A percentile compares a stretch with the other conserved stretches of the same genome.
Evolutionary conservation across 1,139 yeast genomes (phyloP).

Genomic region (Trichomonascaceae sp.): DNA sequence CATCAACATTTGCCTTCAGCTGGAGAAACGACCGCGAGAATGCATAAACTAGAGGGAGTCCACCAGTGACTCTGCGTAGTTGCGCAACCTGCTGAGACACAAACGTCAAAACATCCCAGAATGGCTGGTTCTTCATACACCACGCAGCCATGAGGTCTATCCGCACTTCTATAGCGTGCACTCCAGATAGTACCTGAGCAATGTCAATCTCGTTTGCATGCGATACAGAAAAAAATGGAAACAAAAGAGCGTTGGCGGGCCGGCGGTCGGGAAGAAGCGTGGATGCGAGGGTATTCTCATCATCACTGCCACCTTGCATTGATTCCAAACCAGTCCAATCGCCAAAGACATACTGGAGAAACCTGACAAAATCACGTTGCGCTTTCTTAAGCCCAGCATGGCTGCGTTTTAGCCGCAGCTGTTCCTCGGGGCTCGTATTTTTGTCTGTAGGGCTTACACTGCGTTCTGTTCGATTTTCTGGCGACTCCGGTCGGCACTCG

Average conservation of each 20-base stretch:
- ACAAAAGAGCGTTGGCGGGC: slow-evolving; percentile 3
- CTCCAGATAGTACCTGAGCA: slow-evolving; percentile 10
- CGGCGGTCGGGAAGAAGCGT: background rate
- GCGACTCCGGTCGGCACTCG: background rate
- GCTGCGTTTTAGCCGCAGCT: background rate
- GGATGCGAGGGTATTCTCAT: background rate
- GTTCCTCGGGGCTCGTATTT: background rate
- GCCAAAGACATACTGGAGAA: slow-evolving; percentile 8
- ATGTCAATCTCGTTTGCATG: slow-evolving; percentile 5
- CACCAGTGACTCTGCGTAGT: slow-evolving; percentile 6
- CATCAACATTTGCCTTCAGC: slow-evolving; percentile 2
- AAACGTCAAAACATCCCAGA: slow-evolving; percentile 5
- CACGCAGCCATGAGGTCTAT: slow-evolving; percentile 9
- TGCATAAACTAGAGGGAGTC: slow-evolving; percentile 11
- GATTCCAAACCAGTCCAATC: slow-evolving; percentile 2
- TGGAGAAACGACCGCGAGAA: slow-evolving; percentile 8
- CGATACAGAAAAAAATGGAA: slow-evolving; percentile 10
- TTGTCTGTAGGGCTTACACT: background rate
- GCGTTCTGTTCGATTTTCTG: background rate
- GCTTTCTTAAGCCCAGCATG: slow-evolving; percentile 8
- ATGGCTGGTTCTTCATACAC: slow-evolving; percentile 4
- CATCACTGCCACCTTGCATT: no score
- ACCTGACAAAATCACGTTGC: slow-evolving; percentile 11
- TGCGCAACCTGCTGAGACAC: slow-evolving; percentile 9
- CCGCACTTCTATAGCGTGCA: slow-evolving; percentile 12